Evolutionary conservation across 805 yeast species (phyloP), one percentile per base, ranked within the genome.

Genomic region (Candida arabinofermentans): DNA sequence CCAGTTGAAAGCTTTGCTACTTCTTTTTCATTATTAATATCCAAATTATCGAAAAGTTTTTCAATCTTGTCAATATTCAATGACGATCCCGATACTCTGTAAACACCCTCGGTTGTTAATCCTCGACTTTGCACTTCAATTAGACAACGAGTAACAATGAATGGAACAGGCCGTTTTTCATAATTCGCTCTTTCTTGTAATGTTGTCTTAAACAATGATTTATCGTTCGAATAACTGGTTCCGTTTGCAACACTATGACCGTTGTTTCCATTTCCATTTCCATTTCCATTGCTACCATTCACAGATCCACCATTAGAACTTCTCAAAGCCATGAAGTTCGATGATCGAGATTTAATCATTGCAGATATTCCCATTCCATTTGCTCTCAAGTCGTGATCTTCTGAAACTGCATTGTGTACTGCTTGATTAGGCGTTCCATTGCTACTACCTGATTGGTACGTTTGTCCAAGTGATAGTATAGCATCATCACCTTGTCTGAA

Each of bases 1-100:
- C n/a, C n/a, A 8, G 38, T 13, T 4, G 50, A 26, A 13, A 37
- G 36, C 35, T 44, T 43, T 14, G 49, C 46, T 51, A 64, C 43
- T 37, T 57, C 60, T 42, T 58, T 65, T 12, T 67, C 72, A 47
- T 65, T 71, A 21, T 41, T 29, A 13, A 51, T 48, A 18, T 55
- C 59, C 31, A 50, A 41, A 8, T 55, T 47, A n/a, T 59, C 62
- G 47, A 64, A 76, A 54, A 47, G 57, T 41, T 44, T 46, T 39
- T 65, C 70, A 16, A 65, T 45, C 40, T 56, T 62, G 34, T 74
- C 77, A 41, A 82, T 74, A 37, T 84, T 83, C 8, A 87, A 74
- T 47, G 81, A 74, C 5, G 87, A 85, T 1, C 96, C 99, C 35
- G 95, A 83, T 50, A 90, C 83, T 50, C 99, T 72, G 66, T 93